A percentile compares a stretch with the other conserved stretches of the same genome.
phyloP scores from a whole-genome alignment of 176 grass and related monocot species.

The Carex cristatella region DNA sequence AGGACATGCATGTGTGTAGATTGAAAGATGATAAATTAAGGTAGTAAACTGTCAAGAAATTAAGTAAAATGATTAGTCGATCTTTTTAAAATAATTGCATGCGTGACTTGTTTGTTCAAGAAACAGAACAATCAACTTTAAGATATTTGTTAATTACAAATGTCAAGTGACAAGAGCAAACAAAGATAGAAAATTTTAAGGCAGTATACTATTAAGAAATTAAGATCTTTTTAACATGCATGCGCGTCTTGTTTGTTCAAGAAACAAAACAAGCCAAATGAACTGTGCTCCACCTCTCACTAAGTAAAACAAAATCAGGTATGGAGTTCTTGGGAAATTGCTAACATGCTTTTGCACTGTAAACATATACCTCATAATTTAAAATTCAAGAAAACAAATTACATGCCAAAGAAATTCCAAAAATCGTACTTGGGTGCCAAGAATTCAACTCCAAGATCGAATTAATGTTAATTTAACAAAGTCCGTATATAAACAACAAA shows the following conservation, averaged over 20 bases:
- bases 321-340: not conserved
- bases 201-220: no score
- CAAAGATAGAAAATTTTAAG: no score
- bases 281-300: no score
- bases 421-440: not conserved
- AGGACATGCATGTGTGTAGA: no score
- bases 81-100: no score
- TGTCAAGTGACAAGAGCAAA: no score
- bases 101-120: no score
- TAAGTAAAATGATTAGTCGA: no score
- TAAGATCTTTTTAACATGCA: not conserved
- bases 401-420: not conserved
- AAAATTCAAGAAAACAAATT: not conserved
- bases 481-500: not conserved
- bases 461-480: not conserved
- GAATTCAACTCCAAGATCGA: not conserved
- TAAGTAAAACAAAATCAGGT: not conserved
- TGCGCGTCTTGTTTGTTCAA: not conserved
- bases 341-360: no score
- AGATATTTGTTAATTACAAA: not conserved
- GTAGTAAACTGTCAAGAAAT: no score
- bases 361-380: not conserved
- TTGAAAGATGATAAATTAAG: no score
- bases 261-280: no score
- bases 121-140: not conserved